phyloP scores from a whole-genome alignment of 345 rosid genomes.

The Eucalyptus pauciflora region DNA sequence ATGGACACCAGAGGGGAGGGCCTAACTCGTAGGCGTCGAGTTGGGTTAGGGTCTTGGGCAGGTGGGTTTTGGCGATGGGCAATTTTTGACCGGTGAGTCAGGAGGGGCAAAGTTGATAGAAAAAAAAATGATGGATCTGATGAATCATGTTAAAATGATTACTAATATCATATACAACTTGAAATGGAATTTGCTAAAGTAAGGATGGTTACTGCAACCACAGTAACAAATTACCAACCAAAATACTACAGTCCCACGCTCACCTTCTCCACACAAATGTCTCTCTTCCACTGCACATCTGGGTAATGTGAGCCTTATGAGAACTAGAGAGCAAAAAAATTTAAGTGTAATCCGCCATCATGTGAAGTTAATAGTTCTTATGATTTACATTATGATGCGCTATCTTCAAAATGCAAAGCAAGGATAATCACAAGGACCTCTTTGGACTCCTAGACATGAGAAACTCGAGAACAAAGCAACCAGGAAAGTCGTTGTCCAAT shows the following conservation, averaged over 20 bases:
- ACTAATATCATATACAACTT: neutral
- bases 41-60: no score
- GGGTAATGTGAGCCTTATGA: neutral
- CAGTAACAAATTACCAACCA: no score
- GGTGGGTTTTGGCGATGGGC: no score
- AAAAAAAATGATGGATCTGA: neutral
- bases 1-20: no score
- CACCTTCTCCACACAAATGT: neutral
- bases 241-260: neutral
- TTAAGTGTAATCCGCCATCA: neutral
- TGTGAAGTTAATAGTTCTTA: neutral
- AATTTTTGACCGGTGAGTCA: no score
- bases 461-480: neutral
- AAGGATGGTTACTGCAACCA: neutral
- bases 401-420: no score
- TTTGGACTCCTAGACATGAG: fast-evolving
- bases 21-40: no score
- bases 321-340: neutral
- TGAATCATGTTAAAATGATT: neutral
- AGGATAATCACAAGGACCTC: neutral
- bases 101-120: no score
- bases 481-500: neutral
- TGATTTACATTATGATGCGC: no score
- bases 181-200: no score
- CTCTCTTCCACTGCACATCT: neutral